These are phyloP conservation scores for Xerocomus spinulosus DNA, from an alignment of 768 basidiomycete species.

Conservation along the genomic window DNA sequence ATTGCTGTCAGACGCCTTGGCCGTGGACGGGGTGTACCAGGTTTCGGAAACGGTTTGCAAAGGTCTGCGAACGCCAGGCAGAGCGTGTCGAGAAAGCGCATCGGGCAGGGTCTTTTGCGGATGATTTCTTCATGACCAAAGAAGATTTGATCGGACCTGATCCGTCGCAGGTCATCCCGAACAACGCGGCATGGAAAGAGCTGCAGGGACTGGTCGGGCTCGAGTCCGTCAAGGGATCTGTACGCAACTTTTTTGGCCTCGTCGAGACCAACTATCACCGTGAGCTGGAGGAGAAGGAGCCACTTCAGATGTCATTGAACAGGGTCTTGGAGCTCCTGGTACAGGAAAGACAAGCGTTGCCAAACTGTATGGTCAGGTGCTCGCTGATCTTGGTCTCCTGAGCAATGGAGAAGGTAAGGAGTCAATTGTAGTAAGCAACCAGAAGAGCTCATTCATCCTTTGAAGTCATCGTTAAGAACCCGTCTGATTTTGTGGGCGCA, in stretches of 20 bases:
- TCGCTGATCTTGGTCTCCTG: slow-evolving; percentile 58
- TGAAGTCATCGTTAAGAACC: slow-evolving; percentile 62
- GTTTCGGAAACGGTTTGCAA: slow-evolving; percentile 60
- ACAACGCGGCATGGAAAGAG: slow-evolving; percentile 47
- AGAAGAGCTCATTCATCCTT: neutral
- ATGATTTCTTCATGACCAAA: slow-evolving; percentile 48
- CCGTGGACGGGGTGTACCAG: slow-evolving; percentile 27
- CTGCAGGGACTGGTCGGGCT: slow-evolving; percentile 54
- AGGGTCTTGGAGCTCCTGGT: slow-evolving; percentile 67
- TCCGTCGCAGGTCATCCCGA: slow-evolving; percentile 44
- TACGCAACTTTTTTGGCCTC: slow-evolving; percentile 43
- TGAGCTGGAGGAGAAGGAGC: slow-evolving; percentile 53
- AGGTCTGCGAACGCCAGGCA: slow-evolving; percentile 51
- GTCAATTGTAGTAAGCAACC: neutral
- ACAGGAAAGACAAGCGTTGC: slow-evolving; percentile 73
- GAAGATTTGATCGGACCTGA: slow-evolving; percentile 66
- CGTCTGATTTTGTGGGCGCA: slow-evolving; percentile 62
- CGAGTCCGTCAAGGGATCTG: slow-evolving; percentile 50
- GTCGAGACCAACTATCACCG: slow-evolving; percentile 54
- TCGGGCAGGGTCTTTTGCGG: slow-evolving; percentile 32
- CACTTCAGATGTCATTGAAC: slow-evolving; percentile 53
- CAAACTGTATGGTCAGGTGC: slow-evolving; percentile 58
- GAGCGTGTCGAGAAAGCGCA: slow-evolving; percentile 42
- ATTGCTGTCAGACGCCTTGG: neutral
- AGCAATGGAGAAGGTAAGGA: slow-evolving; percentile 64